Evolutionary conservation across 371 early-diverging fungal species (phyloP), one percentile per base, ranked within the genome.

Genomic region (Choanephora cucurbitarum): DNA sequence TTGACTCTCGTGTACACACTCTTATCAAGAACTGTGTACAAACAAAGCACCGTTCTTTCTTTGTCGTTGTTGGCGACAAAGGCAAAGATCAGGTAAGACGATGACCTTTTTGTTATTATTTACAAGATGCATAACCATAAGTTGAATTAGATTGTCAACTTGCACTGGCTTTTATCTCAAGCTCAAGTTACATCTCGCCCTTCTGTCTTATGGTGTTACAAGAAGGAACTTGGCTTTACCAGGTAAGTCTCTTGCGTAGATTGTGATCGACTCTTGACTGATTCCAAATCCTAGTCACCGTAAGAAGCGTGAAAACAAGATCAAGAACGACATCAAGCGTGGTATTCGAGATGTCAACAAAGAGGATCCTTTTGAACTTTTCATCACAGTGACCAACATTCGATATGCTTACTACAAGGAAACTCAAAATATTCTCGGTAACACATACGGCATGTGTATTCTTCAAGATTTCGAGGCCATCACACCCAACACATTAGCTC

Each of bases 391-490:
- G 17, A 97, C 99, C 45, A 87, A 95, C 68, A 97, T 97, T 61
- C 86, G 97, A 49, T 99, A 97, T 79, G 88, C 95, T 11, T 97
- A 96, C 86, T 99, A 99, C 82, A 98, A 97, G 72, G 99, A 99
- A 73, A 91, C 95, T 13, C 94, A 99, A 58, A 99, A 94, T 69
- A 94, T 99, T 55, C 86, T 99, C 52, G 99, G 99, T 73, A 93
- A 95, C 68, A 99, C 99, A 19, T 99, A 89, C 63, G 99, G 99
- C 40, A 96, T 99, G 95, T 95, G 96, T 60, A 90, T 99, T 42
- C 78, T 99, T 34, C 98, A 99, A 85, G 99, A 99, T 80, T 99
- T 99, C 73, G 98, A 98, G 68, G 96, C 97, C 11, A 79, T 99
- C 56, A 99, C 99, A 17, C 99, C 99, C 51, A 99, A 99, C 73